phyloP scores from a whole-genome alignment of 331 rosid genomes.

The Prunus yedoensis region DNA sequence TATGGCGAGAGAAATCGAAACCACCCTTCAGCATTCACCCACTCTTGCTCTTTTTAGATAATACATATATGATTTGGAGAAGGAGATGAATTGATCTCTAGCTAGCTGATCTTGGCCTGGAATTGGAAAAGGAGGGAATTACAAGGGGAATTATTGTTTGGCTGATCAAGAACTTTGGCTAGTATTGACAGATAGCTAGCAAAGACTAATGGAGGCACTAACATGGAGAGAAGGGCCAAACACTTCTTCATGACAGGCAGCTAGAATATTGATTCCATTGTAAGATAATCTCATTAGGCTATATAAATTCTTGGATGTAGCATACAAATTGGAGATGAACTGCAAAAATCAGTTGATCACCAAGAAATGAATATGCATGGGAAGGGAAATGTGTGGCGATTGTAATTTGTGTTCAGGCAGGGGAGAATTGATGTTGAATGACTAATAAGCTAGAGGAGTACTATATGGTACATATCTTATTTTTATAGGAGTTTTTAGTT shows the following conservation, averaged over 20 bases:
- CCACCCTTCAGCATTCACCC: constrained; percentile 19
- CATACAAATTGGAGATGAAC: neutral
- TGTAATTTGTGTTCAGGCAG: neutral
- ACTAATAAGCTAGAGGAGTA: neutral
- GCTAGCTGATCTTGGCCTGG: neutral
- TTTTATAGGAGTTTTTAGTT: neutral
- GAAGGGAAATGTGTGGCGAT: neutral
- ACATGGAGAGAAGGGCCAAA: neutral
- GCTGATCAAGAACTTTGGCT: neutral
- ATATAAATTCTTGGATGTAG: neutral
- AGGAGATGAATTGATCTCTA: neutral
- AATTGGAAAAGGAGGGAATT: neutral
- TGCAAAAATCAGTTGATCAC: neutral
- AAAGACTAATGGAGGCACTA: neutral
- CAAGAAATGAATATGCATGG: too few species aligned
- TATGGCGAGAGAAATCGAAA: constrained; percentile 22
- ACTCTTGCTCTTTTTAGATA: constrained; percentile 38
- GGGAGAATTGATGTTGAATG: neutral
- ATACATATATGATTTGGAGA: neutral
- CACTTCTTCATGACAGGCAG: neutral
- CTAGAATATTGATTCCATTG: neutral
- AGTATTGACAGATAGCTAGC: neutral
- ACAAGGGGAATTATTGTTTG: neutral
- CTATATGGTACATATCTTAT: neutral
- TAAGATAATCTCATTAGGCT: neutral